These are phyloP conservation scores for Helminthosporium solani DNA, from an alignment of 2,329 filamentous ascomycete genomes.

Conservation along the genomic window DNA sequence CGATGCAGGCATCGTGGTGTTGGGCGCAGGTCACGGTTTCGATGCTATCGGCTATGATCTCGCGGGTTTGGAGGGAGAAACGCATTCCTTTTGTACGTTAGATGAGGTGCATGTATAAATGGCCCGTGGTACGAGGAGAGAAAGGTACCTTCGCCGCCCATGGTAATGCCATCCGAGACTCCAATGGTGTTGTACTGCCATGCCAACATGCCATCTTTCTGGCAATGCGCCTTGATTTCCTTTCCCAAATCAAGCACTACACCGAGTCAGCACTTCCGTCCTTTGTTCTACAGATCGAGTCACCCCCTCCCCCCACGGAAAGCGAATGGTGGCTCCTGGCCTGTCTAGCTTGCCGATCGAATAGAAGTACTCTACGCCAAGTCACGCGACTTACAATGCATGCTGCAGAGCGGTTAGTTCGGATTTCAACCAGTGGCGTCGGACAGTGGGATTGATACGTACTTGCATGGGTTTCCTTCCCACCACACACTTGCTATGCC, in stretches of 20 bases:
- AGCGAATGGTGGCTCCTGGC: constrained; percentile 8
- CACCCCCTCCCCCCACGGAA: not conserved
- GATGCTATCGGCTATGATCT: constrained; percentile 96
- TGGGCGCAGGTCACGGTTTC: constrained; percentile 99
- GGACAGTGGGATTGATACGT: constrained; percentile 36
- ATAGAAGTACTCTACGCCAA: not conserved
- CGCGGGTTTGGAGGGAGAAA: constrained; percentile 89
- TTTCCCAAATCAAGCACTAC: constrained; percentile 77
- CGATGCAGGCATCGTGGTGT: constrained; percentile 98
- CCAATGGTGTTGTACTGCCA: constrained; percentile 99
- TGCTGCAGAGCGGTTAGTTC: constrained; percentile 44
- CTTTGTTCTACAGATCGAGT: not conserved
- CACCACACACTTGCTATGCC: constrained; percentile 93
- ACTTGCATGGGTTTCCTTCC: constrained; percentile 97
- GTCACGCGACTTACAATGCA: constrained; percentile 48
- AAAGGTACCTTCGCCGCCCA: constrained; percentile 58
- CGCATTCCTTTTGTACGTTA: constrained; percentile 87
- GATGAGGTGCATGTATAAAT: not conserved
- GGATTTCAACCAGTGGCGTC: constrained; percentile 15
- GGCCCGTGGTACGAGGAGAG: not conserved
- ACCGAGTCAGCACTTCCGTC: not conserved
- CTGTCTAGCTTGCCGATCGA: constrained; percentile 7
- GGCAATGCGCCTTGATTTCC: constrained; percentile 70
- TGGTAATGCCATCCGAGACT: constrained; percentile 95
- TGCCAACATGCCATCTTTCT: constrained; percentile 77